Evolutionary conservation across 1,284 basidiomycete species (phyloP), one percentile per base, ranked within the genome.

Genomic region (Cystobasidiaceae sp.): DNA sequence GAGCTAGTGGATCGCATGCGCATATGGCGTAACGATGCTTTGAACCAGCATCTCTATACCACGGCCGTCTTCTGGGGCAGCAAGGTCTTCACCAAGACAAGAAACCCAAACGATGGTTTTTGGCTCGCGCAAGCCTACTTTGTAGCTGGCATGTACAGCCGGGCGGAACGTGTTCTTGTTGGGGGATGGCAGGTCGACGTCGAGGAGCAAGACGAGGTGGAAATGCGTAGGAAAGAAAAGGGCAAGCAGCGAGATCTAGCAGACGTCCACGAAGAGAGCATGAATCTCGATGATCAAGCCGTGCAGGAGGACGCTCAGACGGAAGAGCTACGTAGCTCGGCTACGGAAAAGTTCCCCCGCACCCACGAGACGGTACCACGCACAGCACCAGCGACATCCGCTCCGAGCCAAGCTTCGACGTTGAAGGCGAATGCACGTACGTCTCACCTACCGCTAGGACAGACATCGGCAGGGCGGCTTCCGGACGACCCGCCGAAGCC

Each of bases 101-200:
- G 86, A 69, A 90, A 96, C 71, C 86, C 90, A 32, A 93, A 94
- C 76, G 96, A 99, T 77, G 96, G 93, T 8, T 98, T 97, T 77
- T 97, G 94, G 92, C 85, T 99, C 17, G 94, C 96, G 0, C 94
- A 98, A 76, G 90, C 90, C 0, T 93, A 93, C 78, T 99, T 97
- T 76, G 86, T 93, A 78, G 93, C 89, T 4, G 88, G 93, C 71
- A 90, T 97, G 70, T 98, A 94, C 77, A 87, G 90, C 6, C 88
- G 93, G 41, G 93, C 96, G 1, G 93, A 97, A 77, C 84, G 89
- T 51, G 82, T 99, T 19, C 83, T 99, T 13, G 64, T 52, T 5
- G 61, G 61, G 27, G 60, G 66, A 21, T 62, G 48, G 43, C 34
- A 43, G 27, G 25, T 64, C 27, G 55, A 50, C n/a, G 39, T 30